Evolutionary conservation across 768 basidiomycete species (phyloP).

Genomic region (Serendipita sp.): DNA sequence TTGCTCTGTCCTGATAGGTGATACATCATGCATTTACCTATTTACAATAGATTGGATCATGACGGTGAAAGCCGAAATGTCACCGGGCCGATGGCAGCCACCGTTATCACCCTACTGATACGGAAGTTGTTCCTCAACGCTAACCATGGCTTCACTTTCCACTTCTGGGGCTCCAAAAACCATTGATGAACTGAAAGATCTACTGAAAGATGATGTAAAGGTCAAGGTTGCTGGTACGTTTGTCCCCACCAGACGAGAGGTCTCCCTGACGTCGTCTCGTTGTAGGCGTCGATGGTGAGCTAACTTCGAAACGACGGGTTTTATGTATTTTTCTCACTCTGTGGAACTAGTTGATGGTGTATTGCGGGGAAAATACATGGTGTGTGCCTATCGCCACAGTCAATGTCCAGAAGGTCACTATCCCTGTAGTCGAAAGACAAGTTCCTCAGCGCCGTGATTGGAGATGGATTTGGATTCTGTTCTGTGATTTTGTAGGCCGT

Average conservation of each 20-base stretch:
- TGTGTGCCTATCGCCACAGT: conserved; percentile 1
- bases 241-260: neutral
- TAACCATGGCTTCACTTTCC: conserved; percentile 11
- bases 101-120: too few relatives aligned
- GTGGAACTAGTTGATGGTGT: conserved; percentile 66
- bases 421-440: conserved; percentile 65
- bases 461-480: conserved; percentile 84
- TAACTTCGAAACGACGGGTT: neutral
- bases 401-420: conserved; percentile 9
- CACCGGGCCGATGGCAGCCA: too few relatives aligned
- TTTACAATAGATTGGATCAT: too few relatives aligned
- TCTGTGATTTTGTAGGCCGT: conserved; percentile 70
- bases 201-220: conserved; percentile 53
- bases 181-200: conserved; percentile 36
- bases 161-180: conserved; percentile 32
- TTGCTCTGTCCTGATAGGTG: too few relatives aligned
- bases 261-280: neutral
- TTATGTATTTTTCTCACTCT: neutral
- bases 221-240: conserved; percentile 82
- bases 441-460: conserved; percentile 61
- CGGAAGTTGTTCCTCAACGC: too few relatives aligned
- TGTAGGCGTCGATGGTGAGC: conserved; percentile 52
- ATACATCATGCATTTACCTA: too few relatives aligned
- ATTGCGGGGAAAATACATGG: conserved; percentile 89
- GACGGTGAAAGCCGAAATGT: too few relatives aligned